Evolutionary conservation across 1,284 basidiomycete species (phyloP), one percentile per base, ranked within the genome.

Genomic region (Puccinia polysora): DNA sequence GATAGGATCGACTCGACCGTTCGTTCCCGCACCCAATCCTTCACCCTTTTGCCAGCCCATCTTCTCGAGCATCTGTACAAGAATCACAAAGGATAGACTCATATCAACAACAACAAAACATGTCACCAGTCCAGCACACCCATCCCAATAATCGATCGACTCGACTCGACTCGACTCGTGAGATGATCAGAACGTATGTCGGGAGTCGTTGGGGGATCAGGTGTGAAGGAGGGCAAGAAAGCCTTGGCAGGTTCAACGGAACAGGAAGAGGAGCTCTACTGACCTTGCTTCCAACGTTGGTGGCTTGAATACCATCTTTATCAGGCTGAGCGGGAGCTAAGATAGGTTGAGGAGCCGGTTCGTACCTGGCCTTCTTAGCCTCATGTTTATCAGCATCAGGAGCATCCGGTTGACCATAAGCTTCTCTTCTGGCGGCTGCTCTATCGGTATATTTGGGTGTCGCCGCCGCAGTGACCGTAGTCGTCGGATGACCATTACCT

Each of bases 121-220:
- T 32, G 8, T 23, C 47, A 18, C 25, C 47, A 23, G 25, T 49
- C n/a, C n/a, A n/a, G n/a, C n/a, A n/a, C n/a, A n/a, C n/a, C n/a
- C n/a, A n/a, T n/a, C n/a, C n/a, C n/a, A n/a, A n/a, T n/a, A 92
- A 96, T 95, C 85, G 85, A 76, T 95, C 91, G 77, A 89, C 82
- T 1, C 85, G 89, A 1, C 86, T 88, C n/a, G 73, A 86, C 85
- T 7, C 86, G 75, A 1, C 84, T 83, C 2, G 85, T 82, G 20
- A 86, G 84, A 6, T 87, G 85, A 0, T 87, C 85, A 0, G 88
- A 84, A 0, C 86, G 74, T 0, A 28, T 5, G 15, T 78, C 74
- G 12, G 76, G 82, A 0, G 86, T 84, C 1, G 84, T 82, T 0
- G 85, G 84, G 0, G 88, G 87, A 0, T 84, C 86, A 58, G 89